Evolutionary conservation across 148 eudicot genomes (phyloP).

Genomic region (Heliosperma pusillum): DNA sequence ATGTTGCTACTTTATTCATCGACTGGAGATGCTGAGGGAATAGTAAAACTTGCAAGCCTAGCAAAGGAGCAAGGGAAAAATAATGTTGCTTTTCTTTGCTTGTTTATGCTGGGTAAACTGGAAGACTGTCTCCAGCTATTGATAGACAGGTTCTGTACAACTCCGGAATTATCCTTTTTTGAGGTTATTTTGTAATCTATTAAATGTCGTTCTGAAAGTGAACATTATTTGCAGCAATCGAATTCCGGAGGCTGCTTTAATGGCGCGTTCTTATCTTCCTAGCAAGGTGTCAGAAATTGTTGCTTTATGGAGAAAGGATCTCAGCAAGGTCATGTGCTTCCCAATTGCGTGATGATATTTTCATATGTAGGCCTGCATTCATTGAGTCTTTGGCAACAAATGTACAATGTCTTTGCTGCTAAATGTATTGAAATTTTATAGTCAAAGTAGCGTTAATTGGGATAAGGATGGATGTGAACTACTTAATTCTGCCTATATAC

Average conservation of each 20-base stretch:
- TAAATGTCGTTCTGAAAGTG: conserved; percentile 16
- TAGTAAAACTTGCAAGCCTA: conserved; percentile 63
- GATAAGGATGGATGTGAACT: neutral
- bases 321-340: conserved; percentile 58
- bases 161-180: conserved; percentile 1
- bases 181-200: neutral
- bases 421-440: neutral
- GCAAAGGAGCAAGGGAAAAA: conserved; percentile 89
- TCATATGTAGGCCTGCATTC: conserved; percentile 4
- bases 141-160: conserved; percentile 64
- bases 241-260: conserved; percentile 94
- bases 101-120: conserved; percentile 82
- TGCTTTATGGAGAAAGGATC: conserved; percentile 88
- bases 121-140: conserved; percentile 92
- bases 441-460: neutral
- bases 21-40: conserved; percentile 90
- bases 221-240: conserved; percentile 63
- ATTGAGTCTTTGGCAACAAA: neutral
- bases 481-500: neutral
- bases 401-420: neutral
- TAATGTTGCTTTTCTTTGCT: conserved; percentile 88
- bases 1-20: conserved; percentile 92
- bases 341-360: conserved; percentile 4
- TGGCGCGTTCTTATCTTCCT: conserved; percentile 96
- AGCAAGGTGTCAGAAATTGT: conserved; percentile 95